phyloP scores from a whole-genome alignment of 129 eudicot species.

The Silybum marianum region DNA sequence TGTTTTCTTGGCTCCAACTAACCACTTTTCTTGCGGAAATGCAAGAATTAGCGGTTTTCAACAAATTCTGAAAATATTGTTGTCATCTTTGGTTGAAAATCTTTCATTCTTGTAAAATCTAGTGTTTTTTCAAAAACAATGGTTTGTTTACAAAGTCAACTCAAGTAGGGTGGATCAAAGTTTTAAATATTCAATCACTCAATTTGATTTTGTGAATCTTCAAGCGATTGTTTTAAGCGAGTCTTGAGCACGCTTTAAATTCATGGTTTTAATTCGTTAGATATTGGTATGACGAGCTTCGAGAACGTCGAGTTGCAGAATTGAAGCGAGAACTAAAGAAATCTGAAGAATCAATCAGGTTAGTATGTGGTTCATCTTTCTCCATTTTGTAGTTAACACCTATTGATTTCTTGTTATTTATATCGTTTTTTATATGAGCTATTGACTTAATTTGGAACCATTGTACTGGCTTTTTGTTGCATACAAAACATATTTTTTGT shows the following conservation, averaged over 20 bases:
- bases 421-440: not conserved
- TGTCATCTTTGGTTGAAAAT: not conserved
- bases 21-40: conserved; percentile 10
- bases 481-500: not conserved
- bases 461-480: not conserved
- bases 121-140: not conserved
- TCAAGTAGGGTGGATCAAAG: conserved; percentile 4
- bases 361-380: conserved; percentile 24
- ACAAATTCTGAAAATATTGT: not conserved
- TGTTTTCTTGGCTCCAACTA: not conserved
- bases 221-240: conserved; percentile 4
- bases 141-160: conserved; percentile 4
- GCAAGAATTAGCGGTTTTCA: conserved; percentile 12
- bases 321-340: conserved; percentile 66
- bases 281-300: conserved; percentile 86
- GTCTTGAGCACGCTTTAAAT: conserved; percentile 23
- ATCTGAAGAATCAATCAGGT: conserved; percentile 84
- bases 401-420: conserved; percentile 14
- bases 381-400: conserved; percentile 2
- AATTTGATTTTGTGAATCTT: conserved; percentile 17
- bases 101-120: not conserved
- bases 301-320: conserved; percentile 70
- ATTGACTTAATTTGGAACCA: not conserved
- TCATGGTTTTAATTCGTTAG: conserved; percentile 42
- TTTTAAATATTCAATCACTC: not conserved